A percentile compares a stretch with the other conserved stretches of the same genome.
These are phyloP conservation scores for Candida gorgasii DNA, from an alignment of 805 yeast species.

Conservation along the genomic window DNA sequence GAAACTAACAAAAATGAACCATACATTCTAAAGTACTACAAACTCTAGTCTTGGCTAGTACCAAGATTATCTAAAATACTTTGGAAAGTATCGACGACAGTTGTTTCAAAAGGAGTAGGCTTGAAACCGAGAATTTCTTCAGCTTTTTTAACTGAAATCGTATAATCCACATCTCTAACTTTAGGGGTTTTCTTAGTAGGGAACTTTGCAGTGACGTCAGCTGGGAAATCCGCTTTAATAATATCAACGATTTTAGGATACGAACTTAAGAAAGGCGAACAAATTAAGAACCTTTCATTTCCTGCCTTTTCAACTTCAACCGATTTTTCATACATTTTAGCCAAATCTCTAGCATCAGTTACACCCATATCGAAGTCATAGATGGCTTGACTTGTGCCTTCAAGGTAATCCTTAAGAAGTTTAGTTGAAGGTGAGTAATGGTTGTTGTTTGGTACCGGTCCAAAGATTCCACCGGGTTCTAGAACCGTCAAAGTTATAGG, in stretches of 20 bases:
- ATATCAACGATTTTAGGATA: not conserved
- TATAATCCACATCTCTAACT: not conserved
- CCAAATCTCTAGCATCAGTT: slow-evolving; percentile 11
- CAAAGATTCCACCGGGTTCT: slow-evolving; percentile 10
- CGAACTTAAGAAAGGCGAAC: not conserved
- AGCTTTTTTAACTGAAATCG: slow-evolving; percentile 3
- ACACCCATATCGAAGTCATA: not conserved
- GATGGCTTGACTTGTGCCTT: not conserved
- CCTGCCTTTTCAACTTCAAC: slow-evolving; percentile 2
- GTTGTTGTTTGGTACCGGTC: slow-evolving; percentile 11
- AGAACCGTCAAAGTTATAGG: slow-evolving; percentile 9
- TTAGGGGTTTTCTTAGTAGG: not conserved
- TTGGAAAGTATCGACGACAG: not conserved
- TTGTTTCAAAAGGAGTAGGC: not conserved
- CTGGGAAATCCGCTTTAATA: not conserved
- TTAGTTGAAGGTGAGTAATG: not conserved
- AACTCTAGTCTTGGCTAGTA: no score
- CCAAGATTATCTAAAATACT: slow-evolving; percentile 1
- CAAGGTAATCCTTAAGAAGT: not conserved
- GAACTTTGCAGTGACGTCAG: not conserved
- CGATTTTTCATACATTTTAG: slow-evolving; percentile 4
- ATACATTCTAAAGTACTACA: no score
- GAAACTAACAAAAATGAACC: no score
- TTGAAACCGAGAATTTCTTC: slow-evolving; percentile 5
- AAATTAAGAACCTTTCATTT: not conserved